Percentiles rank a stretch among this genome's conserved stretches.
phyloP scores from a whole-genome alignment of 2,329 filamentous ascomycete species.

The Aureobasidium sp. region DNA sequence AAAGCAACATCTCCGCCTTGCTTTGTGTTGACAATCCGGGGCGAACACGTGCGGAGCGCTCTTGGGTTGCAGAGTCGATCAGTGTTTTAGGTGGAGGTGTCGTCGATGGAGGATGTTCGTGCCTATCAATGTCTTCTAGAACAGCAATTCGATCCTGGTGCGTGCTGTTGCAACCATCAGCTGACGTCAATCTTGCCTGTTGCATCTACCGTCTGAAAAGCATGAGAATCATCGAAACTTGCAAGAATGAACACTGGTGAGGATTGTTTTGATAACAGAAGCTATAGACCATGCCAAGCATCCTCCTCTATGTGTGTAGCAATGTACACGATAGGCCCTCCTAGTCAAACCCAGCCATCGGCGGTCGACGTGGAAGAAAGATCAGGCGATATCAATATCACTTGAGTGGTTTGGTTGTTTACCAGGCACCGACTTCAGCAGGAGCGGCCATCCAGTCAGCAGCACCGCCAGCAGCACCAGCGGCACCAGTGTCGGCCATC shows the following conservation, averaged over 20 bases:
- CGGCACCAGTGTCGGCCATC: neutral
- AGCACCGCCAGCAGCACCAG: neutral
- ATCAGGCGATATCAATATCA: neutral
- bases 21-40: neutral
- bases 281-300: neutral
- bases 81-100: neutral
- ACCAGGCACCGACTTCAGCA: conserved; percentile 9
- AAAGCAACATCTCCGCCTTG: neutral
- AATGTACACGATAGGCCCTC: neutral
- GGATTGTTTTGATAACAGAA: neutral
- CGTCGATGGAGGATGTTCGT: too few species aligned
- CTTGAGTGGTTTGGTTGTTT: neutral
- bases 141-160: neutral
- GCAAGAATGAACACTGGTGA: neutral
- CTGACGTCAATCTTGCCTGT: neutral
- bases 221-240: too few species aligned
- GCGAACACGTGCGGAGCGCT: neutral
- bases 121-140: neutral
- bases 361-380: neutral
- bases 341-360: neutral
- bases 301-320: neutral
- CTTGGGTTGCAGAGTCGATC: neutral
- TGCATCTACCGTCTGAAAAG: too few species aligned
- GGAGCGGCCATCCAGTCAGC: conserved; percentile 10
- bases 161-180: neutral